A percentile compares a stretch with the other conserved stretches of the same genome.
Evolutionary conservation across 305 asterid species (phyloP).

Genomic region (Fraxinus nigra): DNA sequence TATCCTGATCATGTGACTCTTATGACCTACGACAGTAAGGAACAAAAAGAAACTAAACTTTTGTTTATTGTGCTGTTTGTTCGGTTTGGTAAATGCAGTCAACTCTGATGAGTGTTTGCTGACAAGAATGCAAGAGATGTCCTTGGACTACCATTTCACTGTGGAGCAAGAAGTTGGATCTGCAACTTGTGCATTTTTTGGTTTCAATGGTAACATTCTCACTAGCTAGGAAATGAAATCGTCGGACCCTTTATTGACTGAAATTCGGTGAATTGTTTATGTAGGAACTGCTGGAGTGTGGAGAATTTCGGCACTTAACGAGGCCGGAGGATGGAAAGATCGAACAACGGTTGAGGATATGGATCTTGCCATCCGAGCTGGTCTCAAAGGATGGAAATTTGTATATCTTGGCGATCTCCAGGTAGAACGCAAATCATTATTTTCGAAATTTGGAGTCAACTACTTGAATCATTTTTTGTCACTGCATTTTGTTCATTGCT

Average conservation of each 20-base stretch:
- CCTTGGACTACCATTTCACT: not conserved
- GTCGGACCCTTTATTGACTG: not conserved
- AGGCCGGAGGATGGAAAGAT: constrained; percentile 46
- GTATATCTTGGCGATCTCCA: constrained; percentile 40
- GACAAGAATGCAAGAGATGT: not conserved
- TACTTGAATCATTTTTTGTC: not conserved
- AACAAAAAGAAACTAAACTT: not conserved
- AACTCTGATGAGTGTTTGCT: not conserved
- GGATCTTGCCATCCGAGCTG: constrained; percentile 53
- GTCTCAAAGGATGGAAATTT: constrained; percentile 54
- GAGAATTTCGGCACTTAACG: not conserved
- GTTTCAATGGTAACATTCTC: not conserved
- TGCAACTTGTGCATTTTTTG: not conserved
- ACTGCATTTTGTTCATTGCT: not conserved
- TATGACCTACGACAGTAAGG: not conserved
- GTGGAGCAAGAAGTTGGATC: not conserved
- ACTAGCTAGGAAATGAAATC: not conserved
- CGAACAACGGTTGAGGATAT: constrained; percentile 53
- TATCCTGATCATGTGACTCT: not conserved
- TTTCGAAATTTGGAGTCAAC: not conserved
- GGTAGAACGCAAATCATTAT: constrained; percentile 10
- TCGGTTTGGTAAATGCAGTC: not conserved
- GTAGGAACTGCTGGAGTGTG: not conserved
- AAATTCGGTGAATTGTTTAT: not conserved
- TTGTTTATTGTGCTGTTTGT: not conserved